A percentile compares a stretch with the other conserved stretches of the same genome.
These are phyloP conservation scores for Cadophora malorum DNA, from an alignment of 2,329 filamentous ascomycete species.

Conservation along the genomic window DNA sequence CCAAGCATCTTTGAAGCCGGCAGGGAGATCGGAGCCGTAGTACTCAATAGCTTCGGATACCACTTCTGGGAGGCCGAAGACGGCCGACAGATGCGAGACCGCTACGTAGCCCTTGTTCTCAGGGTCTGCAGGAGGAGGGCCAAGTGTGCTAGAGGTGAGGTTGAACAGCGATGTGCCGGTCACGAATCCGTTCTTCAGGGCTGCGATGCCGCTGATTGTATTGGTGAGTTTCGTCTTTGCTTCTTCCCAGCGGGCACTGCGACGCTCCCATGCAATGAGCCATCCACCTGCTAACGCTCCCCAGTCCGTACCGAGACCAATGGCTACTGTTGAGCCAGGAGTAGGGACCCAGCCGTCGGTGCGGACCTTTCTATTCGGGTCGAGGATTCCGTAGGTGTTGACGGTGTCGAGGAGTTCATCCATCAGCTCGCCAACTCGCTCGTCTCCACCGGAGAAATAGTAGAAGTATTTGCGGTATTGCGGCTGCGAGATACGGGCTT, in stretches of 20 bases:
- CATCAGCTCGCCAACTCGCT: constrained; percentile 37
- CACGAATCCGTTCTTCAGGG: constrained; percentile 63
- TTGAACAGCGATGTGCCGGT: constrained; percentile 62
- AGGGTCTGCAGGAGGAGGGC: constrained; percentile 59
- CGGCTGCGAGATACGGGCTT: constrained; percentile 64
- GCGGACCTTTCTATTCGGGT: constrained; percentile 65
- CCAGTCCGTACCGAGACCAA: constrained; percentile 66
- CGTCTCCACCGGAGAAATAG: constrained; percentile 39
- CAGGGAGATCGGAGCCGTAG: constrained; percentile 52
- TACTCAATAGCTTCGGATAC: constrained; percentile 61
- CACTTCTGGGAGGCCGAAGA: constrained; percentile 65
- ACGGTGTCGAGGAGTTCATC: constrained; percentile 55
- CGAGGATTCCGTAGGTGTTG: constrained; percentile 58
- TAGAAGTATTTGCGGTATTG: constrained; percentile 64
- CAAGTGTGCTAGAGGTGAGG: constrained; percentile 54
- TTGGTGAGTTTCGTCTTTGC: constrained; percentile 56
- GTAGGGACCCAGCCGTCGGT: constrained; percentile 56
- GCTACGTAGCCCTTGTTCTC: constrained; percentile 57
- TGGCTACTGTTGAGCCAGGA: constrained; percentile 51
- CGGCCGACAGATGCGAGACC: constrained; percentile 61
- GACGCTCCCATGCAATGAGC: constrained; percentile 66
- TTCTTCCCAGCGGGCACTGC: constrained; percentile 59
- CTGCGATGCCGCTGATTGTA: constrained; percentile 57
- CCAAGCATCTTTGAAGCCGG: constrained; percentile 60
- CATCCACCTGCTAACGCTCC: constrained; percentile 61